Evolutionary conservation across 23 red algal species (phyloP).

Genomic region (Agarophyton chilense): DNA sequence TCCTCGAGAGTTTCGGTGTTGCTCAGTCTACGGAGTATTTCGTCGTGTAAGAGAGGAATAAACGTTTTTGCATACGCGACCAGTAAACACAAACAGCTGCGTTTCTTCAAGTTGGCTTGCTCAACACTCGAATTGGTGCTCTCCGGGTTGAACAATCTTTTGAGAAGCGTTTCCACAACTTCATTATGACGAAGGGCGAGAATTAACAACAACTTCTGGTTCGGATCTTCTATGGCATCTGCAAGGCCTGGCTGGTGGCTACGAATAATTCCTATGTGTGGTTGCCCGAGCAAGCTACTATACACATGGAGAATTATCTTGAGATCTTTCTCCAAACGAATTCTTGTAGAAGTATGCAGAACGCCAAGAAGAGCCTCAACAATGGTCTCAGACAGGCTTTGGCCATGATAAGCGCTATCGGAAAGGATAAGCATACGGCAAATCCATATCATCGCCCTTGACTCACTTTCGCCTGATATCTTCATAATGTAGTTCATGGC

Average conservation of each 20-base stretch:
- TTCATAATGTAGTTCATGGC: not conserved
- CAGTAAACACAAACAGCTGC: slow-evolving; percentile 1
- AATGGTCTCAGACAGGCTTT: not conserved
- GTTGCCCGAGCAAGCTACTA: slow-evolving; percentile 4
- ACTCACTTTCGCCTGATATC: not conserved
- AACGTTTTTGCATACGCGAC: not conserved
- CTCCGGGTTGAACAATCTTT: not conserved
- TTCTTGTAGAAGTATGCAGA: not conserved
- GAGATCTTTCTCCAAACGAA: slow-evolving; percentile 8
- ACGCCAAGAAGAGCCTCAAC: not conserved
- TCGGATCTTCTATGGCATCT: not conserved
- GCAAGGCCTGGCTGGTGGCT: too few relatives aligned
- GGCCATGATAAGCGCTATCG: not conserved
- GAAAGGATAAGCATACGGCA: slow-evolving; percentile 2
- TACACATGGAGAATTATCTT: slow-evolving; percentile 1
- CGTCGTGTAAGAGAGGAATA: not conserved
- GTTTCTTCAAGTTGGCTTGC: slow-evolving; percentile 14
- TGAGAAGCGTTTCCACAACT: not conserved
- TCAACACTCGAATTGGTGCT: not conserved
- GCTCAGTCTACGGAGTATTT: slow-evolving; percentile 11
- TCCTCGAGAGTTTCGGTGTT: not conserved
- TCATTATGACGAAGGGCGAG: not conserved
- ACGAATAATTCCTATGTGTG: not conserved
- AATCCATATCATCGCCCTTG: not conserved
- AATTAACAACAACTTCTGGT: not conserved